phyloP scores from a whole-genome alignment of 2,329 filamentous ascomycete genomes.

The Graphium sp. region DNA sequence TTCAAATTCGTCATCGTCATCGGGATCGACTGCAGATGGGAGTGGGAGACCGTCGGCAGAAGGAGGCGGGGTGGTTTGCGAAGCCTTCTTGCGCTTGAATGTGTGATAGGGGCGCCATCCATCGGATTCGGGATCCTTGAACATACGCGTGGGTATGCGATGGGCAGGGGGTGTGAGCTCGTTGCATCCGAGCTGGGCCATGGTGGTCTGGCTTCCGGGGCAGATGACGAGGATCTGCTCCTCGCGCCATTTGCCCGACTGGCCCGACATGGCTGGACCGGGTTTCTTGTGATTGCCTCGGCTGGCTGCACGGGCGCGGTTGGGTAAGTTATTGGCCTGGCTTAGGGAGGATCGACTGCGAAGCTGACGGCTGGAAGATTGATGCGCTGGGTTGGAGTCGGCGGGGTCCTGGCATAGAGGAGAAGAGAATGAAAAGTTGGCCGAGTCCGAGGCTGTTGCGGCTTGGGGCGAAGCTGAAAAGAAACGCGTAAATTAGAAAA shows the following conservation, averaged over 20 bases:
- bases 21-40: conserved; percentile 23
- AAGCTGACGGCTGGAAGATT: too few relatives aligned
- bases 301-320: too few relatives aligned
- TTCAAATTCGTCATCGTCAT: conserved; percentile 41
- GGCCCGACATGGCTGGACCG: conserved; percentile 31
- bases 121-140: conserved; percentile 64
- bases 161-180: conserved; percentile 84
- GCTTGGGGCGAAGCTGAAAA: too few relatives aligned
- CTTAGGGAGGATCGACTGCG: too few relatives aligned
- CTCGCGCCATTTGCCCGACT: conserved; percentile 44
- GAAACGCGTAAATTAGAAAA: too few relatives aligned
- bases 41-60: conserved; percentile 6
- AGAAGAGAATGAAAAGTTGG: too few relatives aligned
- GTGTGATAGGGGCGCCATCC: conserved; percentile 65
- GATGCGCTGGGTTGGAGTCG: too few relatives aligned
- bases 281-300: too few relatives aligned
- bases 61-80: too few relatives aligned
- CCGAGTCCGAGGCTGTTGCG: too few relatives aligned
- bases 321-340: too few relatives aligned
- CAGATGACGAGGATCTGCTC: conserved; percentile 55
- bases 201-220: conserved; percentile 74
- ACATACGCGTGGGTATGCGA: conserved; percentile 88
- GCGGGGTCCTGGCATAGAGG: too few relatives aligned
- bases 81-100: conserved; percentile 42
- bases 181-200: conserved; percentile 77